Base-by-base conservation (phyloP, 2,329 filamentous ascomycete species). In the Geosmithia flava region DNA sequence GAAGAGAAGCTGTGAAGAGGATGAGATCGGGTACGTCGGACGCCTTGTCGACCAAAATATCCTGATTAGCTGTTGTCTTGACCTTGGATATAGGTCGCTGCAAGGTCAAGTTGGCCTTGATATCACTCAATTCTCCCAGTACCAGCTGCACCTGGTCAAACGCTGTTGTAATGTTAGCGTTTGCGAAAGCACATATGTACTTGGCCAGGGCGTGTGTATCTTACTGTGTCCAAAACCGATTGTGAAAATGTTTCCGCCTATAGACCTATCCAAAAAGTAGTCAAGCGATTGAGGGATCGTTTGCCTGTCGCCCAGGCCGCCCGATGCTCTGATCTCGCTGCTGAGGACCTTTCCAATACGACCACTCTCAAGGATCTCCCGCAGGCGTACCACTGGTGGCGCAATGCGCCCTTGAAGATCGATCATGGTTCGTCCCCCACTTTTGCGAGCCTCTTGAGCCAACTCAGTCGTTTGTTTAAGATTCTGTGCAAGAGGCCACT, bases 401-500 rank as follows among this genome's bases (percentile, higher is more conserved):
- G 70, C 59, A 7, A 72, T 54, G 0, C 69, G 62, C 0, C 72
- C 74, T 54, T 81, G 78, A 2, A 78, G 49, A 0, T 74, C 75
- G 0, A 80, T 67, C 3, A 76, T 58, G 2, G 66, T 70, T 30
- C 59, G 60, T 3, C 58, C 56, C 1, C 67, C 59, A 6, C 61
- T 61, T 20, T 61, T 47, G 2, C 50, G 54, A 0, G 64, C 68
- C 1, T 65, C 49, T 0, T 56, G 56, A 0, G 61, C 62, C 48
- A 81, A 58, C 42, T 72, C 68, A 16, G 56, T 53, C 0, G 68
- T 72, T 1, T 68, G 60, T 2, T 55, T 49, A 1, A 60, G 57
- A 47, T 72, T 68, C 15, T 70, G 59, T 0, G 72, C 74, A 0
- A 81, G 62, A 6, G 76, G 78, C 74, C 78, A 82, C 60, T 82